Evolutionary conservation across 2,329 filamentous ascomycete species (phyloP).

Genomic region (Camillea tinctor): DNA sequence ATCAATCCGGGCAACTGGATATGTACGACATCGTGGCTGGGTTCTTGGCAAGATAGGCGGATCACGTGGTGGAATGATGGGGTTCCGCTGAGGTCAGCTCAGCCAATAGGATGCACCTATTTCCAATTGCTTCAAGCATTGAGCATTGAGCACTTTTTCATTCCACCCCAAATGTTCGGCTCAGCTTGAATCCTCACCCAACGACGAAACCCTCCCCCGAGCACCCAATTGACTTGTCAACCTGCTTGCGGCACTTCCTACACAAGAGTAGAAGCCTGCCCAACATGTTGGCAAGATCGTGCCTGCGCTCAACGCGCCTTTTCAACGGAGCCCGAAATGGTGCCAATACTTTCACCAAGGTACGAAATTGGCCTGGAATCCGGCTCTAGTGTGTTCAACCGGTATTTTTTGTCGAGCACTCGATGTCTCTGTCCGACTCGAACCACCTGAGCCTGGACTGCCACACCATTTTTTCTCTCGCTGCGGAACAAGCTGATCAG

Average conservation of each 20-base stretch:
- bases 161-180: slow-evolving; percentile 21
- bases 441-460: background rate
- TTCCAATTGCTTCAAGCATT: slow-evolving; percentile 34
- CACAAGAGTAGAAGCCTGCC: slow-evolving; percentile 44
- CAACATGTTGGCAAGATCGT: slow-evolving; percentile 92
- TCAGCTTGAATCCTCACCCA: slow-evolving; percentile 23
- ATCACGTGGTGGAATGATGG: slow-evolving; percentile 12
- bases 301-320: slow-evolving; percentile 83
- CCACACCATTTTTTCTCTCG: slow-evolving; percentile 5
- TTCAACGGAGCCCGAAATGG: slow-evolving; percentile 75
- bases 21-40: no score
- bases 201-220: slow-evolving; percentile 19
- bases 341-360: slow-evolving; percentile 71
- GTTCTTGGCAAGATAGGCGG: background rate
- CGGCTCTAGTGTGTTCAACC: slow-evolving; percentile 7
- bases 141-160: slow-evolving; percentile 35
- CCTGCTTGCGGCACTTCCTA: slow-evolving; percentile 30
- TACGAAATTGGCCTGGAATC: slow-evolving; percentile 45
- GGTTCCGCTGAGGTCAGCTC: slow-evolving; percentile 11
- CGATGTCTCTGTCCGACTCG: slow-evolving; percentile 5
- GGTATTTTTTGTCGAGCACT: slow-evolving; percentile 43
- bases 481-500: slow-evolving; percentile 40
- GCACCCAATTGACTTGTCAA: slow-evolving; percentile 26
- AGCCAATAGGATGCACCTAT: slow-evolving; percentile 29
- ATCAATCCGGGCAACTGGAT: no score